Base-by-base conservation (phyloP, 495 filamentous ascomycete genomes). In the Lichenothelia convexa region DNA sequence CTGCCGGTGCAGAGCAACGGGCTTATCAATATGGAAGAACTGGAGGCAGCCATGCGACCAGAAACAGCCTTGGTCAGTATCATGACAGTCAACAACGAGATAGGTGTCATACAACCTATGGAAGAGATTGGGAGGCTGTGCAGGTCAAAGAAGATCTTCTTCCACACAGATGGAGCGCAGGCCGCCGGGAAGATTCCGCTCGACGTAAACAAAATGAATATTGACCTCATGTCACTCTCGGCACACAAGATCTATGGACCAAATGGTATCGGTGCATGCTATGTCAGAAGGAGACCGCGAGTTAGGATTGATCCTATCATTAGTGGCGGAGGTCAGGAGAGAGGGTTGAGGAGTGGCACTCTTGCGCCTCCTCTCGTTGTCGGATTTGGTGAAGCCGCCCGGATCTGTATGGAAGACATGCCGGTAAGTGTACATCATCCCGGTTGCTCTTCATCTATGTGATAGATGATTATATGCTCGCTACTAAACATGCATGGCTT, bases 71-170 rank as follows among this genome's bases (percentile, higher is more conserved):
- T 97, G 15, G 86, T 95, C 49, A 93, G 82, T 56, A 81, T 97
- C 54, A 97, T 97, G 89, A 75, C 91, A 1, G 91, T 97, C 26
- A 97, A 97, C 66, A 97, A 97, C 55, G 89, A 97, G 60, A 95
- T 95, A 47, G 89, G 89, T 49, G 89, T 97, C 20, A 86, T 97
- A 38, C 89, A 97, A 57, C 91, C 89, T 0, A 50, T 95, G 43
- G 83, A 81, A 46, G 73, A 93, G 59, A 97, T 97, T 51, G 89
- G 89, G 44, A 78, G 78, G 58, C 58, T 97, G 16, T 97, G 89
- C 61, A 74, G 86, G 27, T 68, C 70, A 23, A 91, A 80, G 56
- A 93, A 94, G 63, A 62, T 92, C 33, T 97, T 93, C 65, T 97
- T 95, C 73, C 89, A 97, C 59, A 92, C 84, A n/a, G 89, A 97